Conservation (phyloP, 495 filamentous ascomycete species). For the Penicillium flavigenum region DNA sequence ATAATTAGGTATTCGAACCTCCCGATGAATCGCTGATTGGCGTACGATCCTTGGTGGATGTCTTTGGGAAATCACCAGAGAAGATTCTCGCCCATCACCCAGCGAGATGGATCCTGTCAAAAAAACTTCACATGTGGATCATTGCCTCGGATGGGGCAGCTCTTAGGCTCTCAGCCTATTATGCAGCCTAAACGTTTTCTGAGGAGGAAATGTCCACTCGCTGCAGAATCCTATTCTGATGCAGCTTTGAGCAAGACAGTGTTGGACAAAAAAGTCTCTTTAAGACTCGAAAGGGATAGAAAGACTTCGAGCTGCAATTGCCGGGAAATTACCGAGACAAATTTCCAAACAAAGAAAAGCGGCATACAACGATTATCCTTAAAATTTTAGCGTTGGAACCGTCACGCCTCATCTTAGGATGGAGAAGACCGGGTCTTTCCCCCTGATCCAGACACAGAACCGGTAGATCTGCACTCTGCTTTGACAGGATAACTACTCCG, state of each 20-base stretch:
- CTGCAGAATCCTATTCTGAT: constrained; percentile 14
- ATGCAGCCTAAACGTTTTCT: constrained; percentile 22
- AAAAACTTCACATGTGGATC: constrained; percentile 7
- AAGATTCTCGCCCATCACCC: neutral
- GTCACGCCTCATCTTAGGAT: constrained; percentile 23
- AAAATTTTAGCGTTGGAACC: constrained; percentile 31
- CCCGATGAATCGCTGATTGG: neutral
- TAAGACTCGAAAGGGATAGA: neutral
- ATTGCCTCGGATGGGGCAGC: neutral
- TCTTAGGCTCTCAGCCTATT: constrained; percentile 6
- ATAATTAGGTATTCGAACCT: neutral
- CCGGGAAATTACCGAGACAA: constrained; percentile 10
- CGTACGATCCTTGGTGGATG: neutral
- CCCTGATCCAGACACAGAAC: constrained; percentile 30
- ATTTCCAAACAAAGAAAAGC: constrained; percentile 13
- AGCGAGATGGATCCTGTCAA: constrained; percentile 14
- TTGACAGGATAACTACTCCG: constrained; percentile 13
- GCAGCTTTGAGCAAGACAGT: neutral
- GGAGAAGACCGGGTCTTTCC: constrained; percentile 25
- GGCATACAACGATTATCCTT: constrained; percentile 17
- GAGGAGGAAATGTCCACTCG: constrained; percentile 16
- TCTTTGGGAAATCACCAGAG: neutral
- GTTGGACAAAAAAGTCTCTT: neutral
- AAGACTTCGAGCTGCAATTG: constrained; percentile 9
- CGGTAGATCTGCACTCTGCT: constrained; percentile 27